These are phyloP conservation scores for Skeletonema menzelii DNA, from an alignment of 108 stramenopile genomes.

Conservation along the genomic window DNA sequence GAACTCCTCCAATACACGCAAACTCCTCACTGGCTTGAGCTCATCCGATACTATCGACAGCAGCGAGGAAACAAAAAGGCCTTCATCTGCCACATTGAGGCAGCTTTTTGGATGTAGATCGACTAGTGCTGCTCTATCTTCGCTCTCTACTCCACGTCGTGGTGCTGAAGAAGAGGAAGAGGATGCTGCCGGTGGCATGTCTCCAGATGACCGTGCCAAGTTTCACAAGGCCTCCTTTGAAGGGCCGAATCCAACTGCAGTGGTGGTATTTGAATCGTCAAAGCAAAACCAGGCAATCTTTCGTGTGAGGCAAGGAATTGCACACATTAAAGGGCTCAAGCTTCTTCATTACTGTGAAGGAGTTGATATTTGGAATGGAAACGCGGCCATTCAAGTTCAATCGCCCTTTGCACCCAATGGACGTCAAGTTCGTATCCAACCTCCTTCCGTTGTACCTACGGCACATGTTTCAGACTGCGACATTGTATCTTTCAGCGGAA, in stretches of 20 bases:
- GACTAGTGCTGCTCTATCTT: not conserved
- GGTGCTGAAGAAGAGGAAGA: slow-evolving; percentile 31
- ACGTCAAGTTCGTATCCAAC: slow-evolving; percentile 24
- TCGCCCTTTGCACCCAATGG: slow-evolving; percentile 46
- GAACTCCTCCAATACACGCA: not conserved
- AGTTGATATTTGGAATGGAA: slow-evolving; percentile 86
- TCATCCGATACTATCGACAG: not conserved
- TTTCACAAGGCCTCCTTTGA: slow-evolving; percentile 18
- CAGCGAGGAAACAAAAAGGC: slow-evolving; percentile 6
- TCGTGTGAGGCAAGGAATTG: slow-evolving; percentile 62
- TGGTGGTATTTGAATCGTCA: slow-evolving; percentile 53
- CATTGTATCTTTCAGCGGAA: slow-evolving; percentile 61
- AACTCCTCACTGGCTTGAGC: slow-evolving; percentile 1
- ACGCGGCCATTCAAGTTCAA: slow-evolving; percentile 81
- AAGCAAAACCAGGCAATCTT: slow-evolving; percentile 65
- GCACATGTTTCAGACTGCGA: slow-evolving; percentile 55
- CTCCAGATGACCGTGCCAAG: slow-evolving; percentile 9
- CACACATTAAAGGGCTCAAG: slow-evolving; percentile 48
- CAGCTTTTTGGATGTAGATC: slow-evolving; percentile 22
- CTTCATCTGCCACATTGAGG: slow-evolving; percentile 24
- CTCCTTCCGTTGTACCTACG: slow-evolving; percentile 41
- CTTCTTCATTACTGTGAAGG: slow-evolving; percentile 60
- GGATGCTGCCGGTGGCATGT: slow-evolving; percentile 1
- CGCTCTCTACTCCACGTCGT: not conserved
- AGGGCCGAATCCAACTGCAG: slow-evolving; percentile 39